Conservation (phyloP, 768 basidiomycete genomes). For the Auricularia auricula-judae region DNA sequence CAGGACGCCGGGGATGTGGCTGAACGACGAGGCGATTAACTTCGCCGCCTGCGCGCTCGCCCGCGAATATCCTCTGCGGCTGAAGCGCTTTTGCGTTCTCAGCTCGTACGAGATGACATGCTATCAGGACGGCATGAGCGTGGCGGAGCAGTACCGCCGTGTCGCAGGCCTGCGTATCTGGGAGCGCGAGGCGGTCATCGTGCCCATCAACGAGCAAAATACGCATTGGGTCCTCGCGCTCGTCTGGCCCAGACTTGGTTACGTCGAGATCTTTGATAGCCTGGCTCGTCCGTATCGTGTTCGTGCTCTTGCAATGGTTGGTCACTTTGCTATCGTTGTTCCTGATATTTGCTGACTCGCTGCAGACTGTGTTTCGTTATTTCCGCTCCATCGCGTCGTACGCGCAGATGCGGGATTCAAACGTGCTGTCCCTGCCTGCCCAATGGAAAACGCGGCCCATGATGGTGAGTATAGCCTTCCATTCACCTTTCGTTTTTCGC, state of each 20-base stretch:
- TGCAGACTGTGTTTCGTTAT: background rate
- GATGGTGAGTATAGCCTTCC: background rate
- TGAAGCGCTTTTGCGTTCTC: too few species aligned
- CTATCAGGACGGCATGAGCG: background rate
- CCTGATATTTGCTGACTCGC: too few species aligned
- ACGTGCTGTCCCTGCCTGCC: too few species aligned
- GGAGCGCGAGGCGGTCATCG: background rate
- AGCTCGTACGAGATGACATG: too few species aligned
- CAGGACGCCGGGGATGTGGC: too few species aligned
- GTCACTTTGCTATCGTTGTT: too few species aligned
- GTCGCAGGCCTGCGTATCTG: background rate
- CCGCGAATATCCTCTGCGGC: too few species aligned
- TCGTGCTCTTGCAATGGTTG: too few species aligned
- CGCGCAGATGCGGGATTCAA: too few species aligned
- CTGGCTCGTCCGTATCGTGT: background rate
- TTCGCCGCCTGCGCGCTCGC: too few species aligned
- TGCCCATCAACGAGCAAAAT: background rate
- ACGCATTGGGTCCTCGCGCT: background rate
- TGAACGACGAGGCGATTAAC: too few species aligned
- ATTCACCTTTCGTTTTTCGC: background rate
- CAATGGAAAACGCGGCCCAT: background rate
- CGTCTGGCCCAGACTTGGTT: background rate
- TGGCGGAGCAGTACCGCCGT: too few species aligned
- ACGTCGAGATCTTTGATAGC: background rate
- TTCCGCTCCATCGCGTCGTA: background rate